Evolutionary conservation across 2,329 filamentous ascomycete genomes (phyloP).

Genomic region (Torrubiellomyces zombiae): DNA sequence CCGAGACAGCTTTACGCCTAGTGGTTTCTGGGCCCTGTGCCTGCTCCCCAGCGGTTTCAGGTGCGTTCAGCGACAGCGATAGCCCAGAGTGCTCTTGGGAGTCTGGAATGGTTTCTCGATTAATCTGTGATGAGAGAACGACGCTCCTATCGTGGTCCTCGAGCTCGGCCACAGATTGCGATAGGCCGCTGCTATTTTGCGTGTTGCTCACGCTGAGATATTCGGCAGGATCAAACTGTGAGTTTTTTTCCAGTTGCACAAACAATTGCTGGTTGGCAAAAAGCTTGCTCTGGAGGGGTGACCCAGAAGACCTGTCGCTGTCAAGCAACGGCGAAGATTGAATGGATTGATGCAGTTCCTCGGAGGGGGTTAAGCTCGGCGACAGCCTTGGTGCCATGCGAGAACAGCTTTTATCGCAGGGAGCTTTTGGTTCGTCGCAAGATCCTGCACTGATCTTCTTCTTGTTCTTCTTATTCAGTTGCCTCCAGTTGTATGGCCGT

Average conservation of each 20-base stretch:
- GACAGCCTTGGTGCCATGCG: constrained; percentile 9
- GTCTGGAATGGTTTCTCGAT: constrained; percentile 24
- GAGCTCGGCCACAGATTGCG: constrained; percentile 17
- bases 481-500: constrained; percentile 12
- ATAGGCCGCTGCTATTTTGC: constrained; percentile 12
- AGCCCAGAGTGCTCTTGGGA: constrained; percentile 22
- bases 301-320: constrained; percentile 6
- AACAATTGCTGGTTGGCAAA: constrained; percentile 9
- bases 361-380: constrained; percentile 10
- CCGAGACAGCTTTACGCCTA: too few relatives aligned
- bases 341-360: constrained; percentile 15
- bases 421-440: too few relatives aligned
- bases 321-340: constrained; percentile 11
- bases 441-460: too few relatives aligned
- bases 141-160: constrained; percentile 18
- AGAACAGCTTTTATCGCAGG: constrained; percentile 6
- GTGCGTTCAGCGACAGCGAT: constrained; percentile 7
- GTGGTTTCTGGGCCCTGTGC: too few relatives aligned
- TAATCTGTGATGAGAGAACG: constrained; percentile 14
- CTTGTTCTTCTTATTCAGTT: constrained; percentile 6
- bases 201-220: constrained; percentile 17
- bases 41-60: constrained; percentile 1
- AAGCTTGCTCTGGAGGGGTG: too few relatives aligned
- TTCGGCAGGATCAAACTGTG: constrained; percentile 17
- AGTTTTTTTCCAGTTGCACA: constrained; percentile 14